phyloP scores from a whole-genome alignment of 2,329 filamentous ascomycete species.

The Diplodia sapinea region DNA sequence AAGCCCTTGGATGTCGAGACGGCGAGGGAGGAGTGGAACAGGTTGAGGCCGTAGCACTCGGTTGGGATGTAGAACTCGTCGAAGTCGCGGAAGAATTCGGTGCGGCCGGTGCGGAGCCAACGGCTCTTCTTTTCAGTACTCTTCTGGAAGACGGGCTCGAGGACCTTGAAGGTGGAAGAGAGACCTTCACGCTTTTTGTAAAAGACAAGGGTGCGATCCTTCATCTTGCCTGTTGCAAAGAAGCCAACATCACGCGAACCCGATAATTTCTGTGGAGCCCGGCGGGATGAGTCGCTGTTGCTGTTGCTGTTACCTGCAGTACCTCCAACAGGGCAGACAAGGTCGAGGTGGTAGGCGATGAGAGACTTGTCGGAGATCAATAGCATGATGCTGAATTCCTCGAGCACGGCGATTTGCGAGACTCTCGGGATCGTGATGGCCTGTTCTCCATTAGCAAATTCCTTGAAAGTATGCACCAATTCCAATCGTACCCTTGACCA shows the following conservation, averaged over 20 bases:
- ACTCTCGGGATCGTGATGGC: constrained; percentile 78
- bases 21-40: constrained; percentile 93
- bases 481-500: constrained; percentile 78
- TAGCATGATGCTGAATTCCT: constrained; percentile 92
- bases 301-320: constrained; percentile 59
- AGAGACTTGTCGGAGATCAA: constrained; percentile 90
- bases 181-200: constrained; percentile 96
- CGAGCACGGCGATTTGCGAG: constrained; percentile 90
- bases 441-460: constrained; percentile 51
- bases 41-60: constrained; percentile 92
- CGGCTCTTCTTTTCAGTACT: constrained; percentile 82
- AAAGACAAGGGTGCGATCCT: constrained; percentile 90
- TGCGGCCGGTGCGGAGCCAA: constrained; percentile 72
- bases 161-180: constrained; percentile 91
- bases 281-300: constrained; percentile 76
- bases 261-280: constrained; percentile 88
- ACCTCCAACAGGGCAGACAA: constrained; percentile 66
- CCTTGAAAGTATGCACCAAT: background rate
- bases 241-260: constrained; percentile 92
- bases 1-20: constrained; percentile 91
- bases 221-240: constrained; percentile 96
- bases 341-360: constrained; percentile 91
- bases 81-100: constrained; percentile 96
- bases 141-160: constrained; percentile 95
- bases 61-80: constrained; percentile 98